Evolutionary conservation across 2,329 filamentous ascomycete species (phyloP).

Genomic region (Alternaria burnsii): DNA sequence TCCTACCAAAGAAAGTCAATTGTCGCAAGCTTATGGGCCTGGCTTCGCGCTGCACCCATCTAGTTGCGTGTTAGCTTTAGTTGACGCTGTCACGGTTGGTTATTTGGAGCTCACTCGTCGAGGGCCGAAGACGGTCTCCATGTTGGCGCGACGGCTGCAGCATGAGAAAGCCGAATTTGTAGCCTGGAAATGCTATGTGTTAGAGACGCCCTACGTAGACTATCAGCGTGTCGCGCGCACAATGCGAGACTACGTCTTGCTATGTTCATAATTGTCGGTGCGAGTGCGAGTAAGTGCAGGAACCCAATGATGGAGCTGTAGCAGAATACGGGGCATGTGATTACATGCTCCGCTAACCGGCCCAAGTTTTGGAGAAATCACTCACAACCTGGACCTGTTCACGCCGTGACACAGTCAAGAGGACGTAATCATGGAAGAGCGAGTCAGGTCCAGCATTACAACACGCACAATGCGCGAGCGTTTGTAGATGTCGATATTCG

Average conservation of each 20-base stretch:
- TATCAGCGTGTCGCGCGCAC: slow-evolving; percentile 10
- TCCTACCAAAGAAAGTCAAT: slow-evolving; percentile 95
- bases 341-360: slow-evolving; percentile 17
- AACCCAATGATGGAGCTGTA: slow-evolving; percentile 13
- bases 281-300: slow-evolving; percentile 25
- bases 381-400: slow-evolving; percentile 6
- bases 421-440: neutral
- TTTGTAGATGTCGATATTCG: neutral
- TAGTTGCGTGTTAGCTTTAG: slow-evolving; percentile 48
- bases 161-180: slow-evolving; percentile 29
- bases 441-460: neutral
- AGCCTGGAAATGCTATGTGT: neutral
- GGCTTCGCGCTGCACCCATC: slow-evolving; percentile 92
- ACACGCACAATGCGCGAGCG: neutral
- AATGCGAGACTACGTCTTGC: slow-evolving; percentile 13
- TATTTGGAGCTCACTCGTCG: slow-evolving; percentile 61
- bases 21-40: slow-evolving; percentile 96
- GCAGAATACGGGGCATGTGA: slow-evolving; percentile 20
- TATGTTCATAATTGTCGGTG: slow-evolving; percentile 31
- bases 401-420: neutral
- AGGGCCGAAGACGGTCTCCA: slow-evolving; percentile 67
- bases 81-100: neutral
- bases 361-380: slow-evolving; percentile 7
- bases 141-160: slow-evolving; percentile 56
- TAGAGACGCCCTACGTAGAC: slow-evolving; percentile 19